Conservation (phyloP, 306 rosid genomes). For the Lathyrus oleraceus region DNA sequence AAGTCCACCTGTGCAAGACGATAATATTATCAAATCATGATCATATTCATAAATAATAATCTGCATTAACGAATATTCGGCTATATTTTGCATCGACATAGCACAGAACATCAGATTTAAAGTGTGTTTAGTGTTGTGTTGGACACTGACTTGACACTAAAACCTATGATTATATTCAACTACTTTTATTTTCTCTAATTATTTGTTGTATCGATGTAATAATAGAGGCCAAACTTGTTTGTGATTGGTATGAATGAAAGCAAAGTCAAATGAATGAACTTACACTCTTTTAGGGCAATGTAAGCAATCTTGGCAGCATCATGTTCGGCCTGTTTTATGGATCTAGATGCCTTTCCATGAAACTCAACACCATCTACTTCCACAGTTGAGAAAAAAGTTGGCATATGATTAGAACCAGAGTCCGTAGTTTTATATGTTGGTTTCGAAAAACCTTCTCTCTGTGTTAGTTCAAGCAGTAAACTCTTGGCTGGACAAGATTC, state of each 20-base stretch:
- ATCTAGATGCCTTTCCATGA: constrained; percentile 41
- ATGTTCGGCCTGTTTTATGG: constrained; percentile 49
- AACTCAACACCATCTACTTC: constrained; percentile 44
- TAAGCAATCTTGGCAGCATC: constrained; percentile 56
- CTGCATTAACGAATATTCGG: not conserved
- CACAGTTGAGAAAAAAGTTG: constrained; percentile 48
- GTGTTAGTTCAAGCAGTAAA: constrained; percentile 50
- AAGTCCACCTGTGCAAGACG: constrained; percentile 44
- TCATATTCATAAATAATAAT: not conserved
- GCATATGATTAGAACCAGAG: constrained; percentile 32
- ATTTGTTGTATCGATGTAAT: not conserved
- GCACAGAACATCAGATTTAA: not conserved
- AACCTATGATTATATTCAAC: not conserved
- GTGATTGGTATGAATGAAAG: not conserved
- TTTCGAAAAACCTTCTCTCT: constrained; percentile 39
- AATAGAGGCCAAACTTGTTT: not conserved
- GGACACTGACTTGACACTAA: too few species aligned
- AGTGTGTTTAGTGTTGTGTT: not conserved
- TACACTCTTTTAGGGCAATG: constrained; percentile 40
- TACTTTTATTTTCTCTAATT: not conserved
- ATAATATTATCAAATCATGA: constrained; percentile 21
- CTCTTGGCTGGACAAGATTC: constrained; percentile 47
- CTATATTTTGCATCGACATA: not conserved
- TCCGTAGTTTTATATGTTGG: constrained; percentile 46
- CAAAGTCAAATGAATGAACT: constrained; percentile 18